phyloP scores from a whole-genome alignment of 2,329 filamentous ascomycete species.

The Leptodontidium sp. region DNA sequence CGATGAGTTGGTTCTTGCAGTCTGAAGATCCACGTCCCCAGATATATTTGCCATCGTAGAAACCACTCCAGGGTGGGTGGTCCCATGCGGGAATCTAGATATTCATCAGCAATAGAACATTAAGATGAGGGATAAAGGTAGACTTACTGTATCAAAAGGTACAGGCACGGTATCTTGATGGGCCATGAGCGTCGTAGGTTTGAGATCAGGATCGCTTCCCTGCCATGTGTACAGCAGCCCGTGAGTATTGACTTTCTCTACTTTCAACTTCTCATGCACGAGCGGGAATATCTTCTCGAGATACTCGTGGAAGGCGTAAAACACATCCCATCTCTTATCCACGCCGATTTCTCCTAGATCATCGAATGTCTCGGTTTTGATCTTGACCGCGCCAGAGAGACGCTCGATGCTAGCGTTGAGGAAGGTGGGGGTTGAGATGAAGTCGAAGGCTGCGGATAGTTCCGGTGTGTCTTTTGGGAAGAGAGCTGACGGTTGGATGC shows the following conservation, averaged over 20 bases:
- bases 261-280: conserved; percentile 28
- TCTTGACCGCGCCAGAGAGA: conserved; percentile 21
- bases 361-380: conserved; percentile 25
- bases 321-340: conserved; percentile 21
- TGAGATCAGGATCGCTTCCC: conserved; percentile 15
- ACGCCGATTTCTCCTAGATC: conserved; percentile 18
- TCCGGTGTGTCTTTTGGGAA: conserved; percentile 15
- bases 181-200: conserved; percentile 13
- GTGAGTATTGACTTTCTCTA: conserved; percentile 23
- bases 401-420: conserved; percentile 17
- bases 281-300: conserved; percentile 18
- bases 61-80: conserved; percentile 58
- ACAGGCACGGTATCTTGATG: conserved; percentile 54
- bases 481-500: conserved; percentile 19
- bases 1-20: conserved; percentile 64
- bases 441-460: conserved; percentile 16
- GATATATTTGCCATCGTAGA: conserved; percentile 61
- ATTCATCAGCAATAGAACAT: conserved; percentile 36
- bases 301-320: conserved; percentile 21
- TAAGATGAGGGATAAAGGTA: not conserved
- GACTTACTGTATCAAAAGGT: conserved; percentile 19
- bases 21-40: conserved; percentile 65
- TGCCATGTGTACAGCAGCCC: conserved; percentile 20
- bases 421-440: conserved; percentile 18
- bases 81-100: conserved; percentile 55